A percentile compares a stretch with the other conserved stretches of the same genome.
These are phyloP conservation scores for Inosperma sp. DNA, from an alignment of 768 basidiomycete genomes.

Conservation along the genomic window DNA sequence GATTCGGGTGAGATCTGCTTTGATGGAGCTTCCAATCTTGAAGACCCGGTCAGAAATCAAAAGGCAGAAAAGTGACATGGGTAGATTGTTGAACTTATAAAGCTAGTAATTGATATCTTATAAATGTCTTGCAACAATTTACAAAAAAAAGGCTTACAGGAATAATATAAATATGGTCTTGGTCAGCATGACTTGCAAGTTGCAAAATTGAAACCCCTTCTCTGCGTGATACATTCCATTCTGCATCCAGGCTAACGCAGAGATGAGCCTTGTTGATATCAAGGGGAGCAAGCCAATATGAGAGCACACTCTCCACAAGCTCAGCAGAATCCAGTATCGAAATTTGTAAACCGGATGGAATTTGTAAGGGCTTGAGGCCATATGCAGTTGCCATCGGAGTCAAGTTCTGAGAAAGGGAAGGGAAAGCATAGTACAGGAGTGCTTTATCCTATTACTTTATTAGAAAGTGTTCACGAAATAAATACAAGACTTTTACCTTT, in stretches of 20 bases:
- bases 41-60: neutral
- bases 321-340: neutral
- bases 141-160: neutral
- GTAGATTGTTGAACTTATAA: neutral
- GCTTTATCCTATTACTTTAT: constrained; percentile 2
- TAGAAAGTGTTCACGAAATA: neutral
- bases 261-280: neutral
- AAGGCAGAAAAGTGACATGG: neutral
- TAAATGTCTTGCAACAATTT: neutral
- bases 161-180: constrained; percentile 1
- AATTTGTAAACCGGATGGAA: neutral
- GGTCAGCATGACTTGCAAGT: neutral
- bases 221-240: constrained; percentile 2
- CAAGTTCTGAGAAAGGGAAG: neutral
- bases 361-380: neutral
- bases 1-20: constrained; percentile 7
- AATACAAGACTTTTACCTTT: neutral
- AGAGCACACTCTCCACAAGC: constrained; percentile 1
- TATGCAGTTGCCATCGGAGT: constrained; percentile 1
- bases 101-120: neutral
- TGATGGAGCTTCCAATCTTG: constrained; percentile 8
- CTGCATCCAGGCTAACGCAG: constrained; percentile 6
- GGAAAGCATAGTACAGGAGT: constrained; percentile 5
- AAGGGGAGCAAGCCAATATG: neutral
- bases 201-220: neutral